A percentile compares a stretch with the other conserved stretches of the same genome.
Evolutionary conservation across 192 early-diverging fungal genomes (phyloP).

Genomic region (Umbelopsis sp.): DNA sequence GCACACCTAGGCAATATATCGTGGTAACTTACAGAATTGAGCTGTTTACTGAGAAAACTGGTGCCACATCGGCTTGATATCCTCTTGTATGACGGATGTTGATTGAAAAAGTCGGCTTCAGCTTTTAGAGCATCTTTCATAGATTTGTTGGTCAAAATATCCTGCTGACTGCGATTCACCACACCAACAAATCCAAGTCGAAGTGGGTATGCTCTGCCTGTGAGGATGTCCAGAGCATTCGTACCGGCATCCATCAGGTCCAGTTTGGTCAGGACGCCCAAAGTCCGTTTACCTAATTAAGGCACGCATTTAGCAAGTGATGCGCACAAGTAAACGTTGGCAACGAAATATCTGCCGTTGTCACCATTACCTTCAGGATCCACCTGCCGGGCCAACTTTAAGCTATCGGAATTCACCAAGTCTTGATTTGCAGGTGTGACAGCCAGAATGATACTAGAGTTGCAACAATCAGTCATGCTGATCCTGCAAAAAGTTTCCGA

Average conservation of each 20-base stretch:
- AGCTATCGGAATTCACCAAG: slow-evolving; percentile 82
- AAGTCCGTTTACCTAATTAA: slow-evolving; percentile 52
- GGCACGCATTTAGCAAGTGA: no score
- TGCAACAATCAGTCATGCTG: no score
- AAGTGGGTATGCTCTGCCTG: slow-evolving; percentile 74
- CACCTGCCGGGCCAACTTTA: slow-evolving; percentile 83
- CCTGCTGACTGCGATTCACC: slow-evolving; percentile 83
- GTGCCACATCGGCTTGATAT: slow-evolving; percentile 77
- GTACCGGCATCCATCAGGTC: slow-evolving; percentile 88
- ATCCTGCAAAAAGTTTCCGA: slow-evolving; percentile 5
- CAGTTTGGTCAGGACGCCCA: slow-evolving; percentile 84
- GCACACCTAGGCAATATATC: no score
- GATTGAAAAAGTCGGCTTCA: slow-evolving; percentile 71
- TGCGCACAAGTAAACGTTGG: no score
- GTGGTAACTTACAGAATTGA: slow-evolving; percentile 55
- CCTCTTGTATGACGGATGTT: slow-evolving; percentile 73
- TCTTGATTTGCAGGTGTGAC: slow-evolving; percentile 83
- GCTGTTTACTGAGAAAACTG: slow-evolving; percentile 63
- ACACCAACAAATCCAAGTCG: slow-evolving; percentile 83
- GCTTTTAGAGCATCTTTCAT: slow-evolving; percentile 69
- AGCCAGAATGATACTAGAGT: slow-evolving; percentile 73
- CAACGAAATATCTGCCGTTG: no score
- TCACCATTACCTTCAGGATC: slow-evolving; percentile 64
- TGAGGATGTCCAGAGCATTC: slow-evolving; percentile 77
- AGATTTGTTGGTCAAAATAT: slow-evolving; percentile 71